phyloP scores from a whole-genome alignment of 331 rosid genomes.

The Pyrus hybrid region DNA sequence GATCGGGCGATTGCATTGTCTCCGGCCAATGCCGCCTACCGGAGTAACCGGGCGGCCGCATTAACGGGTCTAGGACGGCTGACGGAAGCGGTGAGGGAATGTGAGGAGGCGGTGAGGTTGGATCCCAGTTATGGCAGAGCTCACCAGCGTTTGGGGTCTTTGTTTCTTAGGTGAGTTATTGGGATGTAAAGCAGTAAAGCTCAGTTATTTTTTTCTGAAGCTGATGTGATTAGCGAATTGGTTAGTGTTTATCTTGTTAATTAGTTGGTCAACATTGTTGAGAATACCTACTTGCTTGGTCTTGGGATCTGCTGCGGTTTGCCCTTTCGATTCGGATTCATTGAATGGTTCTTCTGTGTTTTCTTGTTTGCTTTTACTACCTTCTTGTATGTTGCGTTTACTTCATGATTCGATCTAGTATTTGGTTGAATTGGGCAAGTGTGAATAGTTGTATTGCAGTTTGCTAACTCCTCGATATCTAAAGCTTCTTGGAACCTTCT shows the following conservation, averaged over 20 bases:
- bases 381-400: neutral
- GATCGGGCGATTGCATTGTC: conserved; percentile 71
- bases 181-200: neutral
- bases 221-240: neutral
- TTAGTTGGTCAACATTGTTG: neutral
- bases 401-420: neutral
- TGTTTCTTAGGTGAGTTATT: conserved; percentile 64
- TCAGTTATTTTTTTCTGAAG: neutral
- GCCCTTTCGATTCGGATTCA: neutral
- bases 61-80: conserved; percentile 64
- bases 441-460: neutral
- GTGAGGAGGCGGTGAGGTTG: conserved; percentile 82
- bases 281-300: neutral
- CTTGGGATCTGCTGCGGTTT: neutral
- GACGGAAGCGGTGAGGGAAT: conserved; percentile 70
- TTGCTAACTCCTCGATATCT: neutral
- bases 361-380: neutral
- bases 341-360: neutral
- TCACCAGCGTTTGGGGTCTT: conserved; percentile 76
- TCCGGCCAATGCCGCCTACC: conserved; percentile 62
- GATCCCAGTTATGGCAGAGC: conserved; percentile 80
- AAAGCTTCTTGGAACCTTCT: neutral
- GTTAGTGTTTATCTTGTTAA: conserved; percentile 3
- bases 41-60: conserved; percentile 94
- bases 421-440: neutral